Conservation (phyloP, 2,329 filamentous ascomycete species). For the Colletotrichum noveboracense region DNA sequence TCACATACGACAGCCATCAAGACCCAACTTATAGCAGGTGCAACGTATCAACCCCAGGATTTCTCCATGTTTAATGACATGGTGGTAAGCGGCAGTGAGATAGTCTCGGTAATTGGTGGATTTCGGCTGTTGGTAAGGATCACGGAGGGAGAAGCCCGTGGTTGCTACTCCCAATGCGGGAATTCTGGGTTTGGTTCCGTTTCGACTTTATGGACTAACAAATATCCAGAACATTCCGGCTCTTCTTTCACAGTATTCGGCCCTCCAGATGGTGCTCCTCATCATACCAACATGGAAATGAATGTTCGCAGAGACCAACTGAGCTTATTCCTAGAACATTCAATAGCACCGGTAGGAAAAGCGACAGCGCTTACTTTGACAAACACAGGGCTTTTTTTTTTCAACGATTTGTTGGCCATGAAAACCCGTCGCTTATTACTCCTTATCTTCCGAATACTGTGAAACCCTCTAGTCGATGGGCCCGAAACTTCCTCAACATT, state of each 20-base stretch:
- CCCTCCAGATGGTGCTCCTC: neutral
- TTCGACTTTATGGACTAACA: neutral
- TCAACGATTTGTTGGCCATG: too few species aligned
- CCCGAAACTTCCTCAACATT: neutral
- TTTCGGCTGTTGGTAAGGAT: neutral
- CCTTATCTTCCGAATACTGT: too few species aligned
- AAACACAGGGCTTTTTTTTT: neutral
- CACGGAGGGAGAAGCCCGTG: constrained; percentile 4
- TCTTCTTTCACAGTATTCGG: neutral
- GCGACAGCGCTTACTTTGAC: neutral
- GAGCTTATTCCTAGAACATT: neutral
- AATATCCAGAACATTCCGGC: neutral
- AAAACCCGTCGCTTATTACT: too few species aligned
- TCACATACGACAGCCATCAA: neutral
- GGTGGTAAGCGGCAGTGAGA: neutral
- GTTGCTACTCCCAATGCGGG: neutral
- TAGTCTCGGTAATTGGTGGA: constrained; percentile 18
- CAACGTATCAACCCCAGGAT: neutral
- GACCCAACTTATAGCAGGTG: neutral
- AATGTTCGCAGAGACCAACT: neutral
- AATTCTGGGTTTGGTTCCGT: neutral
- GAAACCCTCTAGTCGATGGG: too few species aligned
- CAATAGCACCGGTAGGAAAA: neutral
- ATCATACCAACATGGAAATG: neutral
- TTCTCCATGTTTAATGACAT: neutral